Base-by-base conservation (phyloP, 352 stramenopile genomes). In the Phytophthora meadii region DNA sequence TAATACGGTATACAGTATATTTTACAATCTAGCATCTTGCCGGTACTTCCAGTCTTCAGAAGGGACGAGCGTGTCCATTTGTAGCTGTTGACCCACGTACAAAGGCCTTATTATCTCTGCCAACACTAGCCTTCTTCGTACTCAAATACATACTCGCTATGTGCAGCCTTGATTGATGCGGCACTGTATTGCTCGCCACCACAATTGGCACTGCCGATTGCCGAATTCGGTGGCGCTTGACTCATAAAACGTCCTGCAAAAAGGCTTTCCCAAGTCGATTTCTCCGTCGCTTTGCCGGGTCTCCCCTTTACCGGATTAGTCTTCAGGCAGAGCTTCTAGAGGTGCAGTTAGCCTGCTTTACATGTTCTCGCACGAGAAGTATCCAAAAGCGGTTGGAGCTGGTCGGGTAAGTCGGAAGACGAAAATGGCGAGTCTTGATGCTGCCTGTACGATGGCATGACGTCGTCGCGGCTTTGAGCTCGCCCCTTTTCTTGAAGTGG, bases 31-130 rank as follows among this genome's bases (percentile, higher is more conserved):
- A 30, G 8, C 27, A 7, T 22, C 22, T 40, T 22, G 19, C 19
- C 1, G 19, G 19, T 54, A 54, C 19, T 60, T 45, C 41, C 65
- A 68, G 11, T 65, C 58, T 52, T 79, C 59, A 22, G 4, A 82
- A n/a, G n/a, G n/a, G 77, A 70, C 40, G 74, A 88, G 25, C 61
- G 62, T 15, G 56, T 61, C 76, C 74, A 88, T 17, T 69, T 65
- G 55, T 82, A 59, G 8, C 49, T 46, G 12, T 70, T 70, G 27
- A 30, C 27, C 27, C 22, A 22, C 22, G 2, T 22, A 2, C 22
- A 2, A 22, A 22, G 22, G 22, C 22, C 22, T 22, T 22, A 2
- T 22, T 22, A 22, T 22, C 27, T 30, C 27, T 3, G 27, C 27
- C 27, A 30, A 30, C 27, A 30, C 4, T 30, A 30, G 27, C 27